phyloP scores from a whole-genome alignment of 2,329 filamentous ascomycete species.

The Rhinocladiella mackenziei region DNA sequence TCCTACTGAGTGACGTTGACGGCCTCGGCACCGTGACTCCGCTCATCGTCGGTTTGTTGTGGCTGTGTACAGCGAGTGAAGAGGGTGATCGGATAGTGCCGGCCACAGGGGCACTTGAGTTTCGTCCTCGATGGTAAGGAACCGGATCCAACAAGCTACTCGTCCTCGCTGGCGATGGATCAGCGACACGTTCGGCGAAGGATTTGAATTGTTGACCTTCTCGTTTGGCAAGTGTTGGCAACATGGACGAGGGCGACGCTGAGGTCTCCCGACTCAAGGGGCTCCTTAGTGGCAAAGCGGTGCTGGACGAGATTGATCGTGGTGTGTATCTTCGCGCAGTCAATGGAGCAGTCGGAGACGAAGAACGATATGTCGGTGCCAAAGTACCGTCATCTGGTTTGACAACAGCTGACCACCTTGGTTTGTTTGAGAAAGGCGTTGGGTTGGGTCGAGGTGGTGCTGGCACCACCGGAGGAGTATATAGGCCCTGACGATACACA shows the following conservation, averaged over 20 bases:
- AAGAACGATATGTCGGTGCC: slow-evolving; percentile 25
- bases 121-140: slow-evolving; percentile 27
- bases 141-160: slow-evolving; percentile 28
- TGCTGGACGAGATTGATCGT: slow-evolving; percentile 37
- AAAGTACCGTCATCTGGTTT: slow-evolving; percentile 52
- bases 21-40: slow-evolving; percentile 16
- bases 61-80: slow-evolving; percentile 23
- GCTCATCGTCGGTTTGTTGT: slow-evolving; percentile 21
- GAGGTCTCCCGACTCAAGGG: slow-evolving; percentile 43
- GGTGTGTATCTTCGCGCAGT: slow-evolving; percentile 25
- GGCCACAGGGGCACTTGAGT: slow-evolving; percentile 14
- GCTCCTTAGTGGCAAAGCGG: slow-evolving; percentile 40
- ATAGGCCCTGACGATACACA: slow-evolving; percentile 29
- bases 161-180: slow-evolving; percentile 19
- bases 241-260: slow-evolving; percentile 37
- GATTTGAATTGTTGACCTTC: slow-evolving; percentile 27
- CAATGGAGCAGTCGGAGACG: slow-evolving; percentile 21
- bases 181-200: slow-evolving; percentile 28
- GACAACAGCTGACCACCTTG: slow-evolving; percentile 68
- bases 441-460: slow-evolving; percentile 42
- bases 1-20: slow-evolving; percentile 24
- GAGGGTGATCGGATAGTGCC: slow-evolving; percentile 29
- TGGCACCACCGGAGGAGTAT: slow-evolving; percentile 39
- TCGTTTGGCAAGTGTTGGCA: slow-evolving; percentile 13
- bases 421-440: slow-evolving; percentile 51